phyloP scores from a whole-genome alignment of 2,329 filamentous ascomycete genomes.

The Pseudocercospora vitis region DNA sequence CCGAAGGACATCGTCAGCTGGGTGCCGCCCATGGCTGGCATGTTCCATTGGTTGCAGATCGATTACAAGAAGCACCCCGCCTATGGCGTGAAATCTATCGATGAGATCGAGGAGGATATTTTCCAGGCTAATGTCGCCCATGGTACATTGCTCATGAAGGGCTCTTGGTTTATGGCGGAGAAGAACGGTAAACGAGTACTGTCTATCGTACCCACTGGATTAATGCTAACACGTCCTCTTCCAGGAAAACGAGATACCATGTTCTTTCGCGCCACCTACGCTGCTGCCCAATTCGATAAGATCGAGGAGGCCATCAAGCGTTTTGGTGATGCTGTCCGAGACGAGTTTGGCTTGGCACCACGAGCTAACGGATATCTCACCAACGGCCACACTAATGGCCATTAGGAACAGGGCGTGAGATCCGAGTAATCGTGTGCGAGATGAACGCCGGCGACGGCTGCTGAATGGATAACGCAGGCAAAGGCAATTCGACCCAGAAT shows the following conservation, averaged over 20 bases:
- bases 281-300: slow-evolving; percentile 63
- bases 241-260: slow-evolving; percentile 53
- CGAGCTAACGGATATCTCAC: slow-evolving; percentile 8
- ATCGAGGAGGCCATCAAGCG: slow-evolving; percentile 55
- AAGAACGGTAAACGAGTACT: slow-evolving; percentile 54
- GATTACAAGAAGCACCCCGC: slow-evolving; percentile 67
- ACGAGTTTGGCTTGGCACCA: slow-evolving; percentile 53
- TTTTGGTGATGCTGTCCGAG: slow-evolving; percentile 72
- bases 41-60: slow-evolving; percentile 86
- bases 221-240: background rate
- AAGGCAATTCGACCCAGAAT: too few relatives aligned
- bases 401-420: too few relatives aligned
- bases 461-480: too few relatives aligned
- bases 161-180: slow-evolving; percentile 89
- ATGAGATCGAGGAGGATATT: slow-evolving; percentile 78
- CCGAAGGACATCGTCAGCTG: slow-evolving; percentile 75
- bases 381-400: slow-evolving; percentile 12
- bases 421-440: too few relatives aligned
- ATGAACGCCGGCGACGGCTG: too few relatives aligned
- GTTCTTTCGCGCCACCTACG: slow-evolving; percentile 90
- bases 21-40: slow-evolving; percentile 78
- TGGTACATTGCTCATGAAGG: slow-evolving; percentile 77
- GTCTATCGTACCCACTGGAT: too few relatives aligned
- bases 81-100: slow-evolving; percentile 52
- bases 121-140: slow-evolving; percentile 74